Percentiles rank a stretch among this genome's conserved stretches.
Conservation (phyloP, 1,284 basidiomycete genomes). For the Leucoagaricus sp. region DNA sequence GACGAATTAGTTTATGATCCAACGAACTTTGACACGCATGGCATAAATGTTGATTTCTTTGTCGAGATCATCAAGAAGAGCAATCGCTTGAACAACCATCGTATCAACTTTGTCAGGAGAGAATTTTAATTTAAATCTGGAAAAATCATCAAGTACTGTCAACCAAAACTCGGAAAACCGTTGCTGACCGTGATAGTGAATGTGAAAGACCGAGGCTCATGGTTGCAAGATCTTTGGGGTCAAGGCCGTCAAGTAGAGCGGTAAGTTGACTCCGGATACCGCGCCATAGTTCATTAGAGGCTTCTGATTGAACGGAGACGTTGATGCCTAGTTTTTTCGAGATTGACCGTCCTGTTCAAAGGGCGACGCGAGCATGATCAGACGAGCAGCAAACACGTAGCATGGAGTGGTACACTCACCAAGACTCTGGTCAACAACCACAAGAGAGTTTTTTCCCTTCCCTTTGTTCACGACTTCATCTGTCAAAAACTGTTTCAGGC, state of each 20-base stretch:
- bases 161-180: not conserved
- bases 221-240: slow-evolving; percentile 95
- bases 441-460: slow-evolving; percentile 85
- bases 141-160: too few species aligned
- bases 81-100: slow-evolving; percentile 99
- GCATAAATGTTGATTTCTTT: slow-evolving; percentile 99
- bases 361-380: slow-evolving; percentile 3
- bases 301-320: slow-evolving; percentile 54
- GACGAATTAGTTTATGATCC: slow-evolving; percentile 5
- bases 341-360: slow-evolving; percentile 72
- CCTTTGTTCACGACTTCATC: slow-evolving; percentile 87
- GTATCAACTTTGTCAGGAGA: slow-evolving; percentile 99
- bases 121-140: slow-evolving; percentile 98
- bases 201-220: slow-evolving; percentile 98
- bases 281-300: slow-evolving; percentile 83
- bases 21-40: slow-evolving; percentile 92
- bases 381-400: slow-evolving; percentile 2
- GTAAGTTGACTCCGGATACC: slow-evolving; percentile 93
- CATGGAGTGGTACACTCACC: slow-evolving; percentile 52
- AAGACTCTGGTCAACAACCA: slow-evolving; percentile 91
- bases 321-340: slow-evolving; percentile 94
- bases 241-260: slow-evolving; percentile 84
- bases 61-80: slow-evolving; percentile 97
- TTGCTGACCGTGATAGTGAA: slow-evolving; percentile 82
- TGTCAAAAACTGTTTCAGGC: slow-evolving; percentile 91